Evolutionary conservation across 768 basidiomycete genomes (phyloP).

Genomic region (Rubroboletus satanas): DNA sequence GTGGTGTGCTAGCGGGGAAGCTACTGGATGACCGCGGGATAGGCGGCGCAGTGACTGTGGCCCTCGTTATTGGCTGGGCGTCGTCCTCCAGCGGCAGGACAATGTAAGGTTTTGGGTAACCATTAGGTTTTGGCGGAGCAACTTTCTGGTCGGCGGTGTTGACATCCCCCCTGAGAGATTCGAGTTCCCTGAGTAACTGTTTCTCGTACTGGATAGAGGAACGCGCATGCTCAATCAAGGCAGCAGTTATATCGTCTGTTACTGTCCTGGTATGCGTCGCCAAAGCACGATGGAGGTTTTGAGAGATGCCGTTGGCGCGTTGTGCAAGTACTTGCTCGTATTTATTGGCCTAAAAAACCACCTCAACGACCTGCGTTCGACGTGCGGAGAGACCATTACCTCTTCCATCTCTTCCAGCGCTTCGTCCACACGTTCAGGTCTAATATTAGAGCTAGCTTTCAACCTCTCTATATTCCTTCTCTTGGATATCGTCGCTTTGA

Average conservation of each 20-base stretch:
- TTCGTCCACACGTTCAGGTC: conserved; percentile 82
- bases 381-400: conserved; percentile 40
- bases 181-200: conserved; percentile 83
- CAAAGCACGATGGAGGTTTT: conserved; percentile 86
- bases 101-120: conserved; percentile 56
- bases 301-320: conserved; percentile 90
- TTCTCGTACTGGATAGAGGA: conserved; percentile 90
- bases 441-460: conserved; percentile 82
- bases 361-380: conserved; percentile 9
- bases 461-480: conserved; percentile 86
- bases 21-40: conserved; percentile 18
- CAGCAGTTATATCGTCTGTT: conserved; percentile 86
- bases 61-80: conserved; percentile 29
- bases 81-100: conserved; percentile 65
- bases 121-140: conserved; percentile 43
- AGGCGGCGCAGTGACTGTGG: conserved; percentile 20
- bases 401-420: conserved; percentile 92
- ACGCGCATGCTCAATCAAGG: conserved; percentile 89
- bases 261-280: conserved; percentile 81
- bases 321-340: conserved; percentile 82
- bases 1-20: conserved; percentile 17
- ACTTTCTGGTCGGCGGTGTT: conserved; percentile 61
- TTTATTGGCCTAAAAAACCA: conserved; percentile 66
- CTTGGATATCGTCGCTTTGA: conserved; percentile 91
- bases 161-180: conserved; percentile 77